A percentile compares a stretch with the other conserved stretches of the same genome.
Conservation (phyloP, 208 protist species). For the Sergeia podlipaevii region DNA sequence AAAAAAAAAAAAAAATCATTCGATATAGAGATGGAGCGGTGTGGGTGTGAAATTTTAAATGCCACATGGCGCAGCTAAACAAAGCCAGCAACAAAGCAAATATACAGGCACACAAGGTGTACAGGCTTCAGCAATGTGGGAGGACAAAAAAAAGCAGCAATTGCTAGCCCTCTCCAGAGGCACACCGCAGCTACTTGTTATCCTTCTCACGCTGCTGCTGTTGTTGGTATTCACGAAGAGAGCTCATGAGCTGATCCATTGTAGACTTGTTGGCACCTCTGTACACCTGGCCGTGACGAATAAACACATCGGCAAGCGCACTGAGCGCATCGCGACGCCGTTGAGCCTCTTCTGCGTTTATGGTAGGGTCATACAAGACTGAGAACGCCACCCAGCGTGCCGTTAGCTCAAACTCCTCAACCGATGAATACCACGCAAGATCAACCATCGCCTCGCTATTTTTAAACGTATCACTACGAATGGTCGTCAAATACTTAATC, state of each 20-base stretch:
- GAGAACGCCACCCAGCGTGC: conserved; percentile 49
- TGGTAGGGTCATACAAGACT: conserved; percentile 46
- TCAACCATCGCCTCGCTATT: conserved; percentile 76
- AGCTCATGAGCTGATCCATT: conserved; percentile 77
- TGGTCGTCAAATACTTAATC: conserved; percentile 27
- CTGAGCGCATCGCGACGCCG: conserved; percentile 50
- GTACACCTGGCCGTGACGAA: conserved; percentile 68
- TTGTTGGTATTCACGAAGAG: conserved; percentile 70
- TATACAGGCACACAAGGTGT: too few relatives aligned
- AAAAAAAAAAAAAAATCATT: too few relatives aligned
- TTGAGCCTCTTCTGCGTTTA: conserved; percentile 20
- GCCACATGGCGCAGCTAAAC: too few relatives aligned
- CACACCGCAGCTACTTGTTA: conserved; percentile 15
- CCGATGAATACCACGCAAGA: conserved; percentile 69
- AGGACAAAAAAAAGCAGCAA: too few relatives aligned
- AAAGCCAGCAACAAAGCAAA: too few relatives aligned
- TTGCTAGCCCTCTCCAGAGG: too few relatives aligned
- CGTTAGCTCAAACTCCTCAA: conserved; percentile 65
- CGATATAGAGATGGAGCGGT: too few relatives aligned
- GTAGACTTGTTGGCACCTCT: conserved; percentile 72
- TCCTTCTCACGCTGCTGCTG: conserved; percentile 44
- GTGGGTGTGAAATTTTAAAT: too few relatives aligned
- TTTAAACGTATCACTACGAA: conserved; percentile 70
- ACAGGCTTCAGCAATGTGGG: too few relatives aligned
- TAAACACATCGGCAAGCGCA: conserved; percentile 51